Conservation (phyloP, 495 filamentous ascomycete species). For the Tuber calosporum region DNA sequence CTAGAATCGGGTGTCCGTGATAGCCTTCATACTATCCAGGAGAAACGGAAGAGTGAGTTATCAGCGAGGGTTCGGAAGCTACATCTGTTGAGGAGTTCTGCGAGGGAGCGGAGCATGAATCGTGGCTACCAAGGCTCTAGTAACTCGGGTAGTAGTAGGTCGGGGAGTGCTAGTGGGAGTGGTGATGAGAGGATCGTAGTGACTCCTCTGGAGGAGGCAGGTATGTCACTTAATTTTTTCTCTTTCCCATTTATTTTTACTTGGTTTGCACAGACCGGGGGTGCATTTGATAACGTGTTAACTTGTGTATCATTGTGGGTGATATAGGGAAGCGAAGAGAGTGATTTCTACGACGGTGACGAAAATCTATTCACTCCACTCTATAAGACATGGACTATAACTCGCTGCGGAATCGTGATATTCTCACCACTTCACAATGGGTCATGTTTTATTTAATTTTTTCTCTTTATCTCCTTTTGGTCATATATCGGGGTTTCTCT, state of each 20-base stretch:
- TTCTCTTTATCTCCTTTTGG: neutral
- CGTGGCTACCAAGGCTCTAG: neutral
- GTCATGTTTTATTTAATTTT: neutral
- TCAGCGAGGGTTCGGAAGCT: conserved; percentile 10
- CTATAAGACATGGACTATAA: neutral
- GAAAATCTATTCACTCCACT: neutral
- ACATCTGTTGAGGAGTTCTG: conserved; percentile 6
- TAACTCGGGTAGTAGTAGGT: neutral
- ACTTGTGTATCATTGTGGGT: neutral
- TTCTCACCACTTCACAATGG: neutral
- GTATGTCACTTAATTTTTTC: conserved; percentile 3
- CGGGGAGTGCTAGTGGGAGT: neutral
- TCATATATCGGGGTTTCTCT: neutral
- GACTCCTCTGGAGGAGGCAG: conserved; percentile 7
- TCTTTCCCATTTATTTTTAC: neutral
- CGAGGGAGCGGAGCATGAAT: conserved; percentile 5
- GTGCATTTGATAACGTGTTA: neutral
- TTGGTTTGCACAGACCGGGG: neutral
- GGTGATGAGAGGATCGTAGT: neutral
- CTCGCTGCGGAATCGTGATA: neutral
- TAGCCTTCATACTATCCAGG: neutral
- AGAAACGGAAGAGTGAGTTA: conserved; percentile 9
- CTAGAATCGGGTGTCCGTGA: neutral
- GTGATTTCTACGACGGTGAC: neutral
- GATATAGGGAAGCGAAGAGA: neutral